A percentile compares a stretch with the other conserved stretches of the same genome.
phyloP scores from a whole-genome alignment of 2,329 filamentous ascomycete genomes.

The Phyllosticta citrichinensis region DNA sequence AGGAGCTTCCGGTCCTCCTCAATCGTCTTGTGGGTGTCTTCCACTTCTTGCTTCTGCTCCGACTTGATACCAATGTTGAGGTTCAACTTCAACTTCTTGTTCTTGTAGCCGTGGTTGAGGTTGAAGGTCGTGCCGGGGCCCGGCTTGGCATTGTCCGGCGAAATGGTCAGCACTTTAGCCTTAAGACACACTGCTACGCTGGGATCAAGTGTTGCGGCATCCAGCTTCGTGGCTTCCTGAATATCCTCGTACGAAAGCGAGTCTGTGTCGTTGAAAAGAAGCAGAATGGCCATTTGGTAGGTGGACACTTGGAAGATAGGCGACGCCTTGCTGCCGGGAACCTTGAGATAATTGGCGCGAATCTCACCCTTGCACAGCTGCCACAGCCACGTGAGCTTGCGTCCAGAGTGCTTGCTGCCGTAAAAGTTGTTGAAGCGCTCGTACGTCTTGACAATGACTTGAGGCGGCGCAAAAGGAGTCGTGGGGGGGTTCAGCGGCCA shows the following conservation, averaged over 20 bases:
- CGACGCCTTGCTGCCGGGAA: slow-evolving; percentile 61
- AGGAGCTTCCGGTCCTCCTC: slow-evolving; percentile 96
- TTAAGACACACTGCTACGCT: slow-evolving; percentile 81
- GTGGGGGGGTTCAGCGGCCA: slow-evolving; percentile 85
- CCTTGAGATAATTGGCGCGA: slow-evolving; percentile 83
- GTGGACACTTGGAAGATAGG: slow-evolving; percentile 97
- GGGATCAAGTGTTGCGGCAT: slow-evolving; percentile 74
- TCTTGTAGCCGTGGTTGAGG: slow-evolving; percentile 93
- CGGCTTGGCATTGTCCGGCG: slow-evolving; percentile 63
- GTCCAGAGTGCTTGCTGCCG: slow-evolving; percentile 90
- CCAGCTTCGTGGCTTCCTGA: slow-evolving; percentile 66
- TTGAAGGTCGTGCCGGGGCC: slow-evolving; percentile 69
- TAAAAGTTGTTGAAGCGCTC: slow-evolving; percentile 89
- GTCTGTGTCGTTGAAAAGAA: slow-evolving; percentile 90
- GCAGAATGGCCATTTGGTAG: slow-evolving; percentile 92
- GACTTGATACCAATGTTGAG: slow-evolving; percentile 90
- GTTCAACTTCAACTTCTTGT: slow-evolving; percentile 96
- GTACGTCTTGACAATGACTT: slow-evolving; percentile 75
- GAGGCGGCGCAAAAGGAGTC: slow-evolving; percentile 79
- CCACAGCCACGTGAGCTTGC: slow-evolving; percentile 97
- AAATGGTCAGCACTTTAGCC: slow-evolving; percentile 74
- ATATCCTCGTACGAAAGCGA: slow-evolving; percentile 83
- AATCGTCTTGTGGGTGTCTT: slow-evolving; percentile 98
- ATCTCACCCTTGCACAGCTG: slow-evolving; percentile 96
- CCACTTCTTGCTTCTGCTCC: slow-evolving; percentile 91